These are phyloP conservation scores for Globisporangium spiculum DNA, from an alignment of 352 stramenopile species.

Conservation along the genomic window DNA sequence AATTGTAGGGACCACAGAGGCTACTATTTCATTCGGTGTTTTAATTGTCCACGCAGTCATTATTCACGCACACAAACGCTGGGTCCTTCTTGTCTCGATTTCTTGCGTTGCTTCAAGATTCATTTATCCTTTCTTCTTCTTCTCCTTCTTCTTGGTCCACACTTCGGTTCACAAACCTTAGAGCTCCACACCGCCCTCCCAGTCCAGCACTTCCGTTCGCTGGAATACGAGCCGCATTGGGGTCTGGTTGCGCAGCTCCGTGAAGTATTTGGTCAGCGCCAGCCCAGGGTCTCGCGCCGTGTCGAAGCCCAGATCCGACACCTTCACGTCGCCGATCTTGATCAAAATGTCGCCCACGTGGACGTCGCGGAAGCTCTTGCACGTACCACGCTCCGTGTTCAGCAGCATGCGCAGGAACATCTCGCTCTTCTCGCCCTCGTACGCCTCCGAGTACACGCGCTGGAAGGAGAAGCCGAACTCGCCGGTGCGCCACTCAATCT, in stretches of 20 bases:
- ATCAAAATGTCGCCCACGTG: conserved; percentile 65
- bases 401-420: conserved; percentile 74
- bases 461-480: conserved; percentile 79
- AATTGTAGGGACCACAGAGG: neutral
- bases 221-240: conserved; percentile 67
- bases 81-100: neutral
- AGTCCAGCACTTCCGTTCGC: conserved; percentile 56
- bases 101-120: neutral
- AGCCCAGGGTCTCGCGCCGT: conserved; percentile 28
- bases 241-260: conserved; percentile 47
- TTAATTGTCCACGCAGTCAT: conserved; percentile 2
- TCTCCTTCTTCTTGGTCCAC: too few species aligned
- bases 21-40: neutral
- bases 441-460: conserved; percentile 55
- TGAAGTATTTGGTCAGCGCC: conserved; percentile 71
- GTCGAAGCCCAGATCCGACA: conserved; percentile 66
- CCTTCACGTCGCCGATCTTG: conserved; percentile 47
- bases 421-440: conserved; percentile 36
- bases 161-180: conserved; percentile 13
- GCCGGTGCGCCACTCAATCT: conserved; percentile 53
- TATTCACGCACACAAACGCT: neutral
- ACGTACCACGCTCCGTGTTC: conserved; percentile 70
- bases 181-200: conserved; percentile 73
- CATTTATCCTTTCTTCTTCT: neutral
- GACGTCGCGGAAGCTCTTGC: conserved; percentile 57